Base-by-base conservation (phyloP, 768 basidiomycete species). In the Mycena haematopus region DNA sequence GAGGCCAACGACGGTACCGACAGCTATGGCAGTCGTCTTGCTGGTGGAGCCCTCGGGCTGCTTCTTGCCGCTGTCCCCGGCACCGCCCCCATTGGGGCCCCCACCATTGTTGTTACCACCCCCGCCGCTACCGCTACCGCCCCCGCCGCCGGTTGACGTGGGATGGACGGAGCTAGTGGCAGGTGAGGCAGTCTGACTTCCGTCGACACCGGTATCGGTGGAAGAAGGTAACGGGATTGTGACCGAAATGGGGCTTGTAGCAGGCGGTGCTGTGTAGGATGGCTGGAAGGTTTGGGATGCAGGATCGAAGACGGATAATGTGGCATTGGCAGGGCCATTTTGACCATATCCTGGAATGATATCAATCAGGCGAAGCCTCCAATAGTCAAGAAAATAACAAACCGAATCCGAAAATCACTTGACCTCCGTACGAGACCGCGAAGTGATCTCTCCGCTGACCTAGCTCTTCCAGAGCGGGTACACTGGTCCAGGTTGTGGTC, bases 331-430 rank as follows among this genome's bases (percentile, higher is more conserved):
- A 6, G 90, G 85, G 1, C 78, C 80, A 63, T 72, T 77, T 44
- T 75, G 63, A 21, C 72, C 77, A 68, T 86, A 88, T 17, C 83
- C 84, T 88, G 58, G 1, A 61, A 55, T 11, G 6, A 10, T 36
- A 10, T 14, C 8, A 6, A 14, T 63, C 24, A 56, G 53, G 8
- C n/a, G 4, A 45, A 27, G 42, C 13, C 33, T 9, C 21, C 25
- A 31, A 52, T 21, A 38, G 6, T 11, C 1, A 11, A 40, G 35
- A 33, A 22, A 61, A 53, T 22, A 24, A 75, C 89, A 67, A 67
- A 93, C 92, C 92, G 70, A 89, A 91, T 35, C 88, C 90, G 72
- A 95, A 91, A 11, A 95, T 72, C 22, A 93, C 86, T 56, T 84
- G 79, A 33, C 79, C 77, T 14, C 86, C 88, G 33, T 82, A 78